Evolutionary conservation across 2,329 filamentous ascomycete genomes (phyloP).

Genomic region (Fusarium albosuccineum): DNA sequence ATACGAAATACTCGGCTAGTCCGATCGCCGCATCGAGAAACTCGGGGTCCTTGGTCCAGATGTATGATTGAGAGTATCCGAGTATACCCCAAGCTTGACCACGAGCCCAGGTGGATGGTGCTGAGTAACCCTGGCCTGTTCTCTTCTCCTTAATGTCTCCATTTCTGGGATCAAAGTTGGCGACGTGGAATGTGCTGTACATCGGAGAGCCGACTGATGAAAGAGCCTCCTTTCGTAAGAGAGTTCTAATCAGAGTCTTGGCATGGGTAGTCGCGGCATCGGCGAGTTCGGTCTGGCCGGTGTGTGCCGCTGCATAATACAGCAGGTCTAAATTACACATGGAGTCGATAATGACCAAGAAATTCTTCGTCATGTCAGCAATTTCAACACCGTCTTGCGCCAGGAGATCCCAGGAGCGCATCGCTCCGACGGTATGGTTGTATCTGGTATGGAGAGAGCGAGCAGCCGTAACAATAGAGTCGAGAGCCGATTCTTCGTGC

Average conservation of each 20-base stretch:
- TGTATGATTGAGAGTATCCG: conserved; percentile 63
- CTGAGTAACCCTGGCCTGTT: conserved; percentile 63
- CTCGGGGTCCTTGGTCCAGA: conserved; percentile 59
- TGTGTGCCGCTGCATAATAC: conserved; percentile 52
- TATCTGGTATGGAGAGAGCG: conserved; percentile 58
- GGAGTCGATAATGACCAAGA: conserved; percentile 59
- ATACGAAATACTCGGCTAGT: conserved; percentile 64
- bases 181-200: conserved; percentile 61
- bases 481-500: conserved; percentile 53
- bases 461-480: conserved; percentile 59
- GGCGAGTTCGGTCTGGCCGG: conserved; percentile 43
- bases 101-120: conserved; percentile 63
- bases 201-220: conserved; percentile 24
- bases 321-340: conserved; percentile 57
- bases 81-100: conserved; percentile 66
- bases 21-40: conserved; percentile 61
- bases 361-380: conserved; percentile 50
- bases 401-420: conserved; percentile 62
- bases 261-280: conserved; percentile 56
- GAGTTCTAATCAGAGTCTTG: conserved; percentile 53
- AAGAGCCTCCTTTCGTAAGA: conserved; percentile 54
- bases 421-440: conserved; percentile 58
- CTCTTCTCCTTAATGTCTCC: conserved; percentile 59
- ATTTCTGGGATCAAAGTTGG: conserved; percentile 60
- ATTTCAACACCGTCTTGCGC: conserved; percentile 49